phyloP scores from a whole-genome alignment of 305 asterid genomes.

The Fraxinus ornus region DNA sequence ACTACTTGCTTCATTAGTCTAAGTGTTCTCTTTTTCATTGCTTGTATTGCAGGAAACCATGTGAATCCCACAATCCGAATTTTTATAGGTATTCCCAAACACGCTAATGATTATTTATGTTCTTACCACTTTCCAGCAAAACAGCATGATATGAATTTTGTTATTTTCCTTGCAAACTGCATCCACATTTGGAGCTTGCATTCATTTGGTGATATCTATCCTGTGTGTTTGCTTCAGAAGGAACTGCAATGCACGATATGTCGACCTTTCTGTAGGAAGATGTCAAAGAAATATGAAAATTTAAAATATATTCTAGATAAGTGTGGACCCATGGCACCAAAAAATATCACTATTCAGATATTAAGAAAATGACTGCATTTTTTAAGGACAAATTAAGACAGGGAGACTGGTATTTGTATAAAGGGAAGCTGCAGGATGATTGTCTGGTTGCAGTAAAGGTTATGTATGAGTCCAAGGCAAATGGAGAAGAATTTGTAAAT shows the following conservation, averaged over 20 bases:
- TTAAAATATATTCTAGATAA: conserved; percentile 26
- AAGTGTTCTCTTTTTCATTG: neutral
- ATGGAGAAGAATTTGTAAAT: conserved; percentile 36
- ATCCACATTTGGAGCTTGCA: neutral
- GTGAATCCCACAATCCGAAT: neutral
- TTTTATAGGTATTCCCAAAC: conserved; percentile 1
- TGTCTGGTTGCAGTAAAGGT: conserved; percentile 35
- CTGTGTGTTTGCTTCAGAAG: neutral
- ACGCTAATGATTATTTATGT: neutral
- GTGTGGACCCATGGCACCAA: conserved; percentile 31
- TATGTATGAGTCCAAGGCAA: conserved; percentile 19
- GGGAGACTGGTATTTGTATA: conserved; percentile 40
- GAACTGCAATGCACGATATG: neutral
- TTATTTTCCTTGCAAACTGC: neutral
- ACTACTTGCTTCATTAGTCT: neutral
- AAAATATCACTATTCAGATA: conserved; percentile 22
- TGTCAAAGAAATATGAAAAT: neutral
- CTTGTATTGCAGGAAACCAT: neutral
- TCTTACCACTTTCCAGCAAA: neutral
- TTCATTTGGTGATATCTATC: neutral
- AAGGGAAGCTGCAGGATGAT: conserved; percentile 33
- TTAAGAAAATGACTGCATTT: conserved; percentile 35
- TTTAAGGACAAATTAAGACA: conserved; percentile 28
- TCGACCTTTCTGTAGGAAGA: neutral
- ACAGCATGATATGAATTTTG: neutral